Base-by-base conservation (phyloP, 2,329 filamentous ascomycete genomes). In the Fusarium agapanthi region DNA sequence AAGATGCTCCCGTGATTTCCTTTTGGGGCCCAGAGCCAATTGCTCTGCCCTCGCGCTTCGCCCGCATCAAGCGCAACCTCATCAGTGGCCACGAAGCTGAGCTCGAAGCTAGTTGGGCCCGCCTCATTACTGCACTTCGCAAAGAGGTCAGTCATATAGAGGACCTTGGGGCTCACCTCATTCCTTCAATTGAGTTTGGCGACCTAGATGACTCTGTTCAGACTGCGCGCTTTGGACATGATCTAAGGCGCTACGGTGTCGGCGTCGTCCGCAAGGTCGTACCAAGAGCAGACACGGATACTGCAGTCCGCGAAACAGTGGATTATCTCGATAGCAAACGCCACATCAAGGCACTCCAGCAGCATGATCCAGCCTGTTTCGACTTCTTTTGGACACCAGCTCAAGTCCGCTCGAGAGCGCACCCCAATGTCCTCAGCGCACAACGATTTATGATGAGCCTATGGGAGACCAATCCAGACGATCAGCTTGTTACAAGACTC, bases 351-450 rank as follows among this genome's bases (percentile, higher is more conserved):
- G 69, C 77, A 10, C 71, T 77, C 16, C 72, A 75, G 30, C 72
- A 75, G 30, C 79, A 81, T 73, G 89, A 91, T 44, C 91, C 91
- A 10, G 89, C 91, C 4, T 92, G 92, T 57, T 93, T 91, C 80
- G 91, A 93, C 80, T 88, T 93, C 76, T 93, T 92, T 82, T 93
- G 91, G 91, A 91, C 91, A 10, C 90, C 90, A 0, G 88, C 90
- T 3, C 91, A 93, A 81, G 87, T 91, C 61, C 87, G 88, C 74
- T 89, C 90, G n/a, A 88, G 91, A 30, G 88, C 89, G 1, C 89
- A 93, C 73, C 88, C 90, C 7, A 86, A 88, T 72, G 86, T 93
- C 67, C 83, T 93, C 44, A 83, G 83, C 41, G 86, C 91, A 4
- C 91, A 93, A 81, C 84, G 86, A 40, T 93, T 92, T 76, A 87